These are phyloP conservation scores for Gymnopus androsaceus DNA, from an alignment of 1,284 basidiomycete species.

Conservation along the genomic window DNA sequence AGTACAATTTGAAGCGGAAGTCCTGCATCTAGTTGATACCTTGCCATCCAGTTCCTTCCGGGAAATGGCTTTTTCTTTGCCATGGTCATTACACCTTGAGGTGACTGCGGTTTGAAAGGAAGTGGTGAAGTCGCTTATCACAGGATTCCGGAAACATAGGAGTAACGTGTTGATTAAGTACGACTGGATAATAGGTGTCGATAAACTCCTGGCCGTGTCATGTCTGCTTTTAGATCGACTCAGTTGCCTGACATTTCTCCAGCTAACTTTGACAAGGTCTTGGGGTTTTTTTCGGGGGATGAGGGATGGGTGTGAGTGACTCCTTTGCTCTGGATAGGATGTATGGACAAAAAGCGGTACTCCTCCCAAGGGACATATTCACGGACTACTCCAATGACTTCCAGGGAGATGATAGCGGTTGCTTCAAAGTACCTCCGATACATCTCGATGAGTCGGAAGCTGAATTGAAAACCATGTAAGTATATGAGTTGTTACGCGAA, in stretches of 20 bases:
- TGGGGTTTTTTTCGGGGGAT: slow-evolving; percentile 23
- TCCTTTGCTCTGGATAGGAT: slow-evolving; percentile 15
- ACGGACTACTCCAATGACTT: slow-evolving; percentile 16
- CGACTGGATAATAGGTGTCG: slow-evolving; percentile 19
- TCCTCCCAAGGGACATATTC: slow-evolving; percentile 21
- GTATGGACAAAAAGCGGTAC: slow-evolving; percentile 18
- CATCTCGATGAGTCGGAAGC: slow-evolving; percentile 18
- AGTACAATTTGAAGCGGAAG: too few species aligned
- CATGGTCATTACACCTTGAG: slow-evolving; percentile 20
- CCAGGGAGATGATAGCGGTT: slow-evolving; percentile 8
- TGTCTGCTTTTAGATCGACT: slow-evolving; percentile 23
- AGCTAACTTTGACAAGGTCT: slow-evolving; percentile 8
- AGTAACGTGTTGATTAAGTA: slow-evolving; percentile 16
- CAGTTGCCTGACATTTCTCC: slow-evolving; percentile 11
- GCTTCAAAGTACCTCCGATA: neutral
- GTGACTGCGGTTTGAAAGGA: slow-evolving; percentile 23
- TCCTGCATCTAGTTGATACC: too few species aligned
- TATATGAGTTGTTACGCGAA: neutral
- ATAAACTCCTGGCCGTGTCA: slow-evolving; percentile 27
- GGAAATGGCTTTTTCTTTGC: slow-evolving; percentile 12
- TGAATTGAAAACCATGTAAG: neutral
- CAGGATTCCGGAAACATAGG: slow-evolving; percentile 14
- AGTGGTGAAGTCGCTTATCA: slow-evolving; percentile 24
- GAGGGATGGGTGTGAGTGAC: slow-evolving; percentile 20
- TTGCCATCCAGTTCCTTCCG: slow-evolving; percentile 20